A percentile compares a stretch with the other conserved stretches of the same genome.
Conservation (phyloP, 2,329 filamentous ascomycete genomes). For the Rhytidhysteron rufulum region DNA sequence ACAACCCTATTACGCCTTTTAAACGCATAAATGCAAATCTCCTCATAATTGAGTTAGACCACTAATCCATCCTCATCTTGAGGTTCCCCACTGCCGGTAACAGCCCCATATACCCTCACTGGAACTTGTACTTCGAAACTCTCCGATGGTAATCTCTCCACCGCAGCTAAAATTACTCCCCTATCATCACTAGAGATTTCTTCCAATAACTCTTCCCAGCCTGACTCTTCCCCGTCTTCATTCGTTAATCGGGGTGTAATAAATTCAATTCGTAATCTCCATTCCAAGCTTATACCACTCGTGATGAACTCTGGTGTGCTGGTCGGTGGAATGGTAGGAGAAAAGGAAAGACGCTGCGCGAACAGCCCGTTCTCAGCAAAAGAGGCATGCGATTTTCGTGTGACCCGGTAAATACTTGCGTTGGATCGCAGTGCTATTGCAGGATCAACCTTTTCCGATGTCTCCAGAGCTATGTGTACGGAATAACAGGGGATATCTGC, state of each 20-base stretch:
- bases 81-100: slow-evolving; percentile 37
- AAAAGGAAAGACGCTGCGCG: slow-evolving; percentile 73
- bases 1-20: no score
- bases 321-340: slow-evolving; percentile 73
- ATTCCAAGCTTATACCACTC: slow-evolving; percentile 79
- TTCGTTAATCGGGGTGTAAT: slow-evolving; percentile 64
- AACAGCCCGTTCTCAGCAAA: slow-evolving; percentile 81
- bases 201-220: slow-evolving; percentile 60
- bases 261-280: slow-evolving; percentile 89
- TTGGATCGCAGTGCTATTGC: slow-evolving; percentile 79
- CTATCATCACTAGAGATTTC: slow-evolving; percentile 75
- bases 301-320: slow-evolving; percentile 92
- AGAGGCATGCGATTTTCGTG: slow-evolving; percentile 73
- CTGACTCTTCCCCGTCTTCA: slow-evolving; percentile 26
- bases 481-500: slow-evolving; percentile 81
- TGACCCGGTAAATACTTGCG: slow-evolving; percentile 81
- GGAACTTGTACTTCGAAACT: slow-evolving; percentile 89
- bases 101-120: slow-evolving; percentile 69
- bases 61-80: slow-evolving; percentile 28
- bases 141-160: slow-evolving; percentile 76
- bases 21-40: no score
- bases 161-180: slow-evolving; percentile 71
- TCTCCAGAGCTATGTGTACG: slow-evolving; percentile 79
- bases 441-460: slow-evolving; percentile 75
- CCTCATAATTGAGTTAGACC: slow-evolving; percentile 27